These are phyloP conservation scores for Crithidia mellificae DNA, from an alignment of 208 protist species.

Conservation along the genomic window DNA sequence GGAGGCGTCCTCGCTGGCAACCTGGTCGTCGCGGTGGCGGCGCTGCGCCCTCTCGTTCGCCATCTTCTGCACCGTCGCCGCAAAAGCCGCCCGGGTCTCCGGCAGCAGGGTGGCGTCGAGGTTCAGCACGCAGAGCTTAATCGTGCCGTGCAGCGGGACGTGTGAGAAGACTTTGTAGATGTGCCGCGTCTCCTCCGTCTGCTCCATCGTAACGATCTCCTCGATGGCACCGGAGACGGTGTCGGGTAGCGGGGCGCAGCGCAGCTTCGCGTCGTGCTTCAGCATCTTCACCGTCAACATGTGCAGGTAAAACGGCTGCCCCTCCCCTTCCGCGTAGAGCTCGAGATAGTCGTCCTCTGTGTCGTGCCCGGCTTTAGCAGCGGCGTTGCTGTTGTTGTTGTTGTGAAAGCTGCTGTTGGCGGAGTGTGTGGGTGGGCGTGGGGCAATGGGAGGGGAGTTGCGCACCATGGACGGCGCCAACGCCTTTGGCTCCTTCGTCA, in stretches of 20 bases:
- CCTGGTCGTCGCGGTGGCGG: slow-evolving; percentile 27
- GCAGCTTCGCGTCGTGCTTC: slow-evolving; percentile 64
- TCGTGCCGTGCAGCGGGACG: slow-evolving; percentile 77
- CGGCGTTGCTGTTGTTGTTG: no score
- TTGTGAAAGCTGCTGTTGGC: no score
- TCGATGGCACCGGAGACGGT: slow-evolving; percentile 53
- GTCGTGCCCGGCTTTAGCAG: no score
- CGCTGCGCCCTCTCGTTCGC: slow-evolving; percentile 36
- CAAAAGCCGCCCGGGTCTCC: slow-evolving; percentile 58
- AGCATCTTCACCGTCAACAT: slow-evolving; percentile 83
- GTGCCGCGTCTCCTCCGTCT: slow-evolving; percentile 63
- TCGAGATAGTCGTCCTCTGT: slow-evolving; percentile 39
- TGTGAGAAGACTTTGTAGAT: slow-evolving; percentile 84
- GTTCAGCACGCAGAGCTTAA: slow-evolving; percentile 79
- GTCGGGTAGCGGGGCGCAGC: slow-evolving; percentile 43
- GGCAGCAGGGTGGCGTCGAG: slow-evolving; percentile 59
- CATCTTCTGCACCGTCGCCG: slow-evolving; percentile 41
- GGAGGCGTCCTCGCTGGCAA: slow-evolving; percentile 47
- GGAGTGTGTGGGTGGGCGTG: slow-evolving; percentile 6
- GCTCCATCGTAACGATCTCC: slow-evolving; percentile 70
- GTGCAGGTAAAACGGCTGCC: slow-evolving; percentile 82
- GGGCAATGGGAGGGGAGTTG: slow-evolving; percentile 45
- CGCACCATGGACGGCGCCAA: slow-evolving; percentile 41
- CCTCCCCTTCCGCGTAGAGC: slow-evolving; percentile 77
- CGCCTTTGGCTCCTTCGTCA: slow-evolving; percentile 47